Evolutionary conservation across 768 basidiomycete species (phyloP).

Genomic region (Suillus americanus): DNA sequence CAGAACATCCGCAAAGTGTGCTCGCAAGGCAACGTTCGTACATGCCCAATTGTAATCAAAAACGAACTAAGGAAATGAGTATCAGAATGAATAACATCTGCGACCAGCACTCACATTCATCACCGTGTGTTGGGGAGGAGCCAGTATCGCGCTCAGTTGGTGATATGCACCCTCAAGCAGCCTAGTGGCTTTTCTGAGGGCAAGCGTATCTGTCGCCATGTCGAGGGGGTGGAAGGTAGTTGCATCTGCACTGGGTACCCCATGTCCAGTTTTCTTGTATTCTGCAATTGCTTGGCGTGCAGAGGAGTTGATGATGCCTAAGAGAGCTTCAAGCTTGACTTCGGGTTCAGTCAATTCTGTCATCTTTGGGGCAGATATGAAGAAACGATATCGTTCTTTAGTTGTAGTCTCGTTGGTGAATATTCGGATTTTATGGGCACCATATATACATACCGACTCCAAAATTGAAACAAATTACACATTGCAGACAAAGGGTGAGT

Average conservation of each 20-base stretch:
- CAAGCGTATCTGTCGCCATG: background rate
- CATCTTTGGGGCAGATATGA: too few species aligned
- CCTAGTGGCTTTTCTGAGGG: conserved; percentile 6
- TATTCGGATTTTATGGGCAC: too few species aligned
- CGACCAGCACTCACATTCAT: conserved; percentile 19
- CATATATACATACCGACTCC: too few species aligned
- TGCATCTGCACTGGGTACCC: conserved; percentile 26
- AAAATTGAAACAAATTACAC: too few species aligned
- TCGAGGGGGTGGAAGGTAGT: conserved; percentile 23
- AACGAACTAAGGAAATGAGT: conserved; percentile 7
- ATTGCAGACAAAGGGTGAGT: too few species aligned
- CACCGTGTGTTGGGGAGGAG: conserved; percentile 28
- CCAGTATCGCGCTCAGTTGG: conserved; percentile 25
- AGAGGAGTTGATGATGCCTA: background rate
- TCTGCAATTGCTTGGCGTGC: conserved; percentile 17
- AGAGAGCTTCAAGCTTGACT: background rate
- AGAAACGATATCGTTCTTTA: too few species aligned
- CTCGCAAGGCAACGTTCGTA: conserved; percentile 20
- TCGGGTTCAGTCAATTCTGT: too few species aligned
- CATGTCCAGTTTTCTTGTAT: conserved; percentile 23
- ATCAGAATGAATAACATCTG: background rate
- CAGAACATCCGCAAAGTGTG: conserved; percentile 27
- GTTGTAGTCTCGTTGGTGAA: too few species aligned
- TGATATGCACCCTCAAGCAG: conserved; percentile 29
- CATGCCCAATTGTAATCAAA: conserved; percentile 28